Evolutionary conservation across 306 rosid genomes (phyloP).

Genomic region (Rosa multiflora): DNA sequence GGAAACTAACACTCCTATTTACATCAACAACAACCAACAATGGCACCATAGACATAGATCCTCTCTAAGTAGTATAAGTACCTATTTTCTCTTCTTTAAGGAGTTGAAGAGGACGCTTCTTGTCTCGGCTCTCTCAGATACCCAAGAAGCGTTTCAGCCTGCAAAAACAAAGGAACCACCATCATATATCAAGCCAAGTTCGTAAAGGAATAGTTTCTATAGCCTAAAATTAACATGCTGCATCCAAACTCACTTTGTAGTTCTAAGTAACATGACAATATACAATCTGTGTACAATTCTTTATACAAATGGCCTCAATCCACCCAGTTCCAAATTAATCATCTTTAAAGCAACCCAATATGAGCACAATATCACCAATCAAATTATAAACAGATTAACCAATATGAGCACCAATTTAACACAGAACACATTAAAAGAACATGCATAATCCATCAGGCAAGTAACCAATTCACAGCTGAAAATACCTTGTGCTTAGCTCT

Average conservation of each 20-base stretch:
- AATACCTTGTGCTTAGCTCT: slow-evolving; percentile 85
- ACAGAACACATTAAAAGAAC: not conserved
- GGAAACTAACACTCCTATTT: slow-evolving; percentile 41
- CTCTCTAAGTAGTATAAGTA: slow-evolving; percentile 49
- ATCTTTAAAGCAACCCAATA: not conserved
- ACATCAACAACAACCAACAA: not conserved
- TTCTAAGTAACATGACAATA: not conserved
- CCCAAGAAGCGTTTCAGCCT: slow-evolving; percentile 95
- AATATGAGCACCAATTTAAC: not conserved
- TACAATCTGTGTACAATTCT: not conserved
- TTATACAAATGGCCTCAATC: not conserved
- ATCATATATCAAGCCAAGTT: not conserved
- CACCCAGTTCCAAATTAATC: not conserved
- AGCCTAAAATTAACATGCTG: not conserved
- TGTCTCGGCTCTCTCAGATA: slow-evolving; percentile 95
- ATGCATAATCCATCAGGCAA: not conserved
- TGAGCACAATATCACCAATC: not conserved
- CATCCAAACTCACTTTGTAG: not conserved
- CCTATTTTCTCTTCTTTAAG: slow-evolving; percentile 42
- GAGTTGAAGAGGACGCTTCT: slow-evolving; percentile 72
- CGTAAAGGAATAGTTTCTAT: not conserved
- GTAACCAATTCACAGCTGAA: slow-evolving; percentile 9
- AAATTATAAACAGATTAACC: not conserved
- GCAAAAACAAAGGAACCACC: slow-evolving; percentile 37
- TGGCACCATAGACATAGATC: slow-evolving; percentile 31